Evolutionary conservation across 139 green algal species (phyloP), one percentile per base, ranked within the genome.

Genomic region (Coccomyxa sp.): DNA sequence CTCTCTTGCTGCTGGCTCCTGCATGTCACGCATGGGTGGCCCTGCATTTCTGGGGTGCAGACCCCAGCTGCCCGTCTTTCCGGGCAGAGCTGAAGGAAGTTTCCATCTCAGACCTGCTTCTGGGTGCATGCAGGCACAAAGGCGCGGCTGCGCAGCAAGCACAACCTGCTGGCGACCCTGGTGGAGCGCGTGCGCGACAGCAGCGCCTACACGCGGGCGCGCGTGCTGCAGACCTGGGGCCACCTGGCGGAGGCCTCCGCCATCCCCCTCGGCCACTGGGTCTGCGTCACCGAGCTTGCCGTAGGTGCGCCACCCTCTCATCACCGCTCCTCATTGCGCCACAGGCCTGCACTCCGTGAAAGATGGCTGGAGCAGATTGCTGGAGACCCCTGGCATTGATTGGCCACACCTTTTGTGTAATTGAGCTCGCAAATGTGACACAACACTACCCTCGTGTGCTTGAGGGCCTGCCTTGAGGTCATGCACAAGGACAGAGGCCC

Each of bases 131-230:
- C 68, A 83, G 79, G 71, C 38, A 41, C 29, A 16, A 39, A 35
- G 16, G 90, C 87, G 0, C 82, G 89, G 35, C 83, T 96, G 50
- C 80, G 86, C 5, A 82, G 77, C 55, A 97, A 97, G 83, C 89
- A 96, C 75, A 76, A 81, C 16, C 84, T 97, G 75, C 86, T 97
- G 77, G 88, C 92, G 24, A 75, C 91, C 33, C 83, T 97, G 38
- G 70, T 88, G 41, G 90, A 94, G 54, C 85, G 93, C 39, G 84
- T 82, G 34, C 77, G 86, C 27, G 92, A 97, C 78, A 39, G 80
- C 37, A 90, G 69, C 55, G 88, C 90, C 38, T 96, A 88, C 83
- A 91, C 87, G 14, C 82, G 92, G 18, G 80, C 81, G 10, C 69
- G 80, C 9, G 86, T 92, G 27, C 74, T 95, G 79, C 83, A 93